Evolutionary conservation across 2,329 filamentous ascomycete species (phyloP), one percentile per base, ranked within the genome.

Genomic region (Hymenotorrendiella dingleyae): DNA sequence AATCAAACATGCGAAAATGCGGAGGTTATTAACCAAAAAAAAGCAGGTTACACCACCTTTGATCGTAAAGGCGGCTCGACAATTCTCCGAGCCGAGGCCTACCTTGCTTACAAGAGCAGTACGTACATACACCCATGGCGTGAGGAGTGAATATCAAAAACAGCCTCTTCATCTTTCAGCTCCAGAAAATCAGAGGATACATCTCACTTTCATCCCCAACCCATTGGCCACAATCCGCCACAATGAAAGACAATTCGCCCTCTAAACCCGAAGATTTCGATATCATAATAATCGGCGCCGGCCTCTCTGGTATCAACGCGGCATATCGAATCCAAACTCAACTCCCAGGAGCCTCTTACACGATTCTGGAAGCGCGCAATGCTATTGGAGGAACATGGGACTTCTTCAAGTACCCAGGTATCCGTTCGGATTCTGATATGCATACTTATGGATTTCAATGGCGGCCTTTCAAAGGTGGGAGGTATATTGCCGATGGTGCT

Each of bases 371-470:
- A 61, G 72, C 70, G 1, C 78, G 85, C 26, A 67, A 72, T 37
- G 65, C 69, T 20, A 68, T 90, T 5, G 86, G 85, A 1, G 86
- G 86, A 1, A 91, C 86, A 0, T 90, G 86, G 86, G 80, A 84
- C 54, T 65, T 88, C 2, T 91, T 88, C 67, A 75, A 72, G 30
- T 90, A 88, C 53, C 84, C 84, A 0, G 82, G 85, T 6, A 81
- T 86, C 49, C 68, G 78, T 34, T 80, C 78, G 2, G 75, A 81
- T 48, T 78, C 76, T 0, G 77, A 82, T 53, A 65, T 81, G 7
- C 71, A 71, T 51, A 80, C 75, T 0, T 81, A 80, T 48, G 76
- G 75, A n/a, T 88, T 88, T 53, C 63, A 74, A 1, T 89, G 84
- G 78, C 72, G 77, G 30, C 81, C 82, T 0, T 89, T 84, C 84